phyloP scores from a whole-genome alignment of 441 rosid species.

The Corymbia citriodora region DNA sequence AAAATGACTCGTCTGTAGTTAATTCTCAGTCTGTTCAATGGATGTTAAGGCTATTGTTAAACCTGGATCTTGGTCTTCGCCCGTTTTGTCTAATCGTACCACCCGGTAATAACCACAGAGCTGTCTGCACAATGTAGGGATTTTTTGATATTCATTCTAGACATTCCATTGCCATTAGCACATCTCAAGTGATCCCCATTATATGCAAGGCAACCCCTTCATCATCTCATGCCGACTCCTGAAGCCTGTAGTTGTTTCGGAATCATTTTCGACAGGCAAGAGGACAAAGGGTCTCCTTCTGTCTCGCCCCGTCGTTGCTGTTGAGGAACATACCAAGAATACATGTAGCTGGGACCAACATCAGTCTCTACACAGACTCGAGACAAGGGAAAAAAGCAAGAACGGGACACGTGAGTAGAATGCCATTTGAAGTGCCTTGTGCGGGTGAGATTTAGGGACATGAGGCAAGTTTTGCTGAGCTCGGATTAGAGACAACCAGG shows the following conservation, averaged over 20 bases:
- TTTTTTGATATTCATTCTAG: background rate
- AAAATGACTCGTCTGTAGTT: no score
- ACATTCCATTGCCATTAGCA: background rate
- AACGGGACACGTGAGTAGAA: background rate
- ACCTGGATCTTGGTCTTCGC: background rate
- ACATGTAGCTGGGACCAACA: background rate
- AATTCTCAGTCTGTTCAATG: no score
- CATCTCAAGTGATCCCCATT: no score
- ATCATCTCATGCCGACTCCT: background rate
- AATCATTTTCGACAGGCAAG: background rate
- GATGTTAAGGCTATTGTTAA: no score
- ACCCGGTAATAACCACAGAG: background rate
- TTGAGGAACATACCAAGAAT: no score
- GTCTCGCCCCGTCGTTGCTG: background rate
- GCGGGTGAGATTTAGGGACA: background rate
- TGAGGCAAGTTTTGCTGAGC: background rate
- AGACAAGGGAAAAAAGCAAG: background rate
- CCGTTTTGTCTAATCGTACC: background rate
- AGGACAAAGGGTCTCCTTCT: background rate
- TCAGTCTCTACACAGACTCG: no score
- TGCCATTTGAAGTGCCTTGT: background rate
- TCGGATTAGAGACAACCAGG: background rate
- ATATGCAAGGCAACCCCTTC: background rate
- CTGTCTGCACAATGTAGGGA: background rate
- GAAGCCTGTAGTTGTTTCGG: background rate